A percentile compares a stretch with the other conserved stretches of the same genome.
These are phyloP conservation scores for Saccharum officinarum DNA, from an alignment of 176 grass and related monocot genomes.

Conservation along the genomic window DNA sequence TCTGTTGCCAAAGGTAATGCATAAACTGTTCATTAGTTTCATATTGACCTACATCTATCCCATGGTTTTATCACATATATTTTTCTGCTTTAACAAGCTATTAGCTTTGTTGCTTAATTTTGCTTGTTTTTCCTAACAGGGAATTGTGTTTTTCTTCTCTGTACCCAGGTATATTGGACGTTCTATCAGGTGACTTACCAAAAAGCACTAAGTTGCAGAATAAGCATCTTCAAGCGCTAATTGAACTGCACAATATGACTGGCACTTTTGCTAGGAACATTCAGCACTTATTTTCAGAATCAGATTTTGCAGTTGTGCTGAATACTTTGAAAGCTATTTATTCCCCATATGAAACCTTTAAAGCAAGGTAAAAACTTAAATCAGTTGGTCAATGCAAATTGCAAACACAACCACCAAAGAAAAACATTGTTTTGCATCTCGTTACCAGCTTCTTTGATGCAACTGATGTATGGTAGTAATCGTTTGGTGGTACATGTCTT, in stretches of 20 bases:
- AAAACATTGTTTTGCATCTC: neutral
- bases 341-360: slow-evolving; percentile 96
- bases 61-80: neutral
- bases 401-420: neutral
- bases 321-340: slow-evolving; percentile 90
- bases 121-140: slow-evolving; percentile 7
- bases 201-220: slow-evolving; percentile 90
- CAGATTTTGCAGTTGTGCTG: slow-evolving; percentile 75
- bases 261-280: slow-evolving; percentile 89
- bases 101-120: neutral
- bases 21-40: neutral
- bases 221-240: slow-evolving; percentile 85
- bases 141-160: slow-evolving; percentile 31
- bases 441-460: neutral
- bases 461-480: neutral
- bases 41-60: slow-evolving; percentile 5
- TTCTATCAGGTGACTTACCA: slow-evolving; percentile 90
- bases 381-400: neutral
- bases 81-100: slow-evolving; percentile 27
- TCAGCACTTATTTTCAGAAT: slow-evolving; percentile 93
- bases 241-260: slow-evolving; percentile 97
- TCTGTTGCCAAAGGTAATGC: slow-evolving; percentile 86
- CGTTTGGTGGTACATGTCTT: neutral
- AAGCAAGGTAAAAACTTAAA: slow-evolving; percentile 63
- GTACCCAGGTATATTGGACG: slow-evolving; percentile 85